Base-by-base conservation (phyloP, 2,329 filamentous ascomycete species). In the Hypoxylon sp. region DNA sequence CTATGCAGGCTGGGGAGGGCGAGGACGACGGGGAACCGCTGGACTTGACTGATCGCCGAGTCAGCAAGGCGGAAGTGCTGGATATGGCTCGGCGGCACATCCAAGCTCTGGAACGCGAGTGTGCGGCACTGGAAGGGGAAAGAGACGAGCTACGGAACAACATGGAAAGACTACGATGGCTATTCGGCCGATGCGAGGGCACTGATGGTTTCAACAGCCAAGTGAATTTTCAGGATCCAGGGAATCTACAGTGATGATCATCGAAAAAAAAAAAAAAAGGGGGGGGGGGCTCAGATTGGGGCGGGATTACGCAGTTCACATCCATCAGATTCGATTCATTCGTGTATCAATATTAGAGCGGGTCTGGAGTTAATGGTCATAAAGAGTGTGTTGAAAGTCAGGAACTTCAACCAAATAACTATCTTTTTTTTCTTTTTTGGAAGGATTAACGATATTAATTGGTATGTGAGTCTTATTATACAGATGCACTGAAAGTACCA, bases 41-140 rank as follows among this genome's bases (percentile, higher is more conserved):
- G 24, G 74, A 72, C 55, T 54, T 71, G 64, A 71, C 69, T 22
- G 63, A 70, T 50, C 65, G 71, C 10, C 46, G 69, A 42, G 65
- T 67, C 11, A 56, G 65, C 56, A 62, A 74, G 68, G 63, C 76
- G 69, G 65, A 75, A 74, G 55, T 66, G 71, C 35, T 73, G 9
- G 72, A 84, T 26, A 80, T 83, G 68, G 83, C 82, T 0, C 77
- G 81, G 35, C 77, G 80, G 48, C 78, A 83, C 57, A 84, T 84
- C 59, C 74, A 78, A 56, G 64, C 76, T 6, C 75, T 84, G 10
- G 81, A 83, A 71, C 74, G 77, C 55, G 80, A 83, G 67, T 79
- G 79, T 29, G 72, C 73, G 2, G 73, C 73, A 48, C 70, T 82
- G 35, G 78, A 82, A 72, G 77, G 75, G 55, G 80, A 82, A 70